Base-by-base conservation (phyloP, 2,329 filamentous ascomycete genomes). In the Fusarium sp. region DNA sequence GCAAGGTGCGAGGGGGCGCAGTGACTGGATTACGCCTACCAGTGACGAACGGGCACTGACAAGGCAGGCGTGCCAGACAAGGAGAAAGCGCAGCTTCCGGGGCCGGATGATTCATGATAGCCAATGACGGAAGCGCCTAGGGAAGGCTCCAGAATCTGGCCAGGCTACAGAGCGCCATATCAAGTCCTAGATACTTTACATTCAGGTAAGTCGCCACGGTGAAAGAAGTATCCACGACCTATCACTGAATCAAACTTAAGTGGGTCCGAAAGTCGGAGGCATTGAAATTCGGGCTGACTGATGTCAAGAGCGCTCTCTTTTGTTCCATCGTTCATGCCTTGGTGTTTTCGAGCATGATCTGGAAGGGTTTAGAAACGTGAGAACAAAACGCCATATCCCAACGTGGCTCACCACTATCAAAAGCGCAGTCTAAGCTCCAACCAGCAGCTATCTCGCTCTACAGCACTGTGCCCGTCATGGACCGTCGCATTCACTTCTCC, bases 111-210 rank as follows among this genome's bases (percentile, higher is more conserved):
- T 78, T 78, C 77, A 79, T 76, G 37, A 42, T 69, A 76, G 71
- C 78, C 72, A 75, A 75, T 75, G 37, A 68, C 54, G 62, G 50
- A 46, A 31, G 51, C 45, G 57, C 57, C 61, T 66, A 53, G 68
- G 69, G 79, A 80, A 80, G 75, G 76, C 77, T 80, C 79, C 78
- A 80, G 79, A 80, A 80, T 40, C 62, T 49, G 60, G 65, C 71
- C 66, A 72, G 58, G 64, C 59, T 71, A 48, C 63, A 63, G 50
- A 59, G 57, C 57, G 57, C 70, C 63, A 69, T 62, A 56, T 4
- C 15, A 50, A 21, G 75, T 76, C 54, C 46, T 48, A 3, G 48
- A 48, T 76, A 77, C 75, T 47, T 48, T 2, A 4, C 1, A 15
- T 57, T 3, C 13, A 3, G 18, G 45, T 17, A 25, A 15, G 11